Evolutionary conservation across 352 stramenopile genomes (phyloP), one percentile per base, ranked within the genome.

Genomic region (Globisporangium ultimum): DNA sequence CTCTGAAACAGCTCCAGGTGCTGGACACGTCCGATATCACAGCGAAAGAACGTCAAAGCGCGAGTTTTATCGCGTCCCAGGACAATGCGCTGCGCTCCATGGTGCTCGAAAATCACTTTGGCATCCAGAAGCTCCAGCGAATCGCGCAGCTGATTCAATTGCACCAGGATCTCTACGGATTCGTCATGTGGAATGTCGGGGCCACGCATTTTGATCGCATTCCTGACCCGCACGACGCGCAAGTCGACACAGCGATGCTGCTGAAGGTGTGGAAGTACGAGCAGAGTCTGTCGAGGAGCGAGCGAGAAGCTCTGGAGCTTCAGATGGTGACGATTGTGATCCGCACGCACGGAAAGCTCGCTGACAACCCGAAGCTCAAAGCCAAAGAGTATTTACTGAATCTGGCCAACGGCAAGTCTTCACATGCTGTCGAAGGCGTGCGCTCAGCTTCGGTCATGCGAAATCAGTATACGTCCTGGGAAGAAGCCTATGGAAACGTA

Each of bases 401-500:
- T 48, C 62, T 95, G 3, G 79, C 64, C 1, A 65, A 64, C 32
- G 48, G 53, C 4, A 67, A 66, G 54, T 53, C 50, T n/a, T 49
- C 55, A 11, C 13, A 50, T 17, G 17, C n/a, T 18, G 43, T 42
- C 53, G 55, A 21, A 2, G 55, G 67, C 64, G 57, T 58, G 66
- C 7, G 58, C 28, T 36, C 28, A 36, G 28, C 7, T 36, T 36
- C 46, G 2, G 78, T 81, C 17, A 63, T 78, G 2, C 71, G 67
- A 1, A 67, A 72, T 2, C 55, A 71, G 9, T 76, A 66, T 53
- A 46, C 54, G 20, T 66, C 63, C 15, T 95, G 84, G 86, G 71
- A 90, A 63, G 77, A 91, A 68, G 86, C 82, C 1, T 93, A 88
- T n/a, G 68, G 48, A 0, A 87, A 76, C n/a, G 78, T 95, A 0